Base-by-base conservation (phyloP, 1,284 basidiomycete genomes). In the Pascua sp. region DNA sequence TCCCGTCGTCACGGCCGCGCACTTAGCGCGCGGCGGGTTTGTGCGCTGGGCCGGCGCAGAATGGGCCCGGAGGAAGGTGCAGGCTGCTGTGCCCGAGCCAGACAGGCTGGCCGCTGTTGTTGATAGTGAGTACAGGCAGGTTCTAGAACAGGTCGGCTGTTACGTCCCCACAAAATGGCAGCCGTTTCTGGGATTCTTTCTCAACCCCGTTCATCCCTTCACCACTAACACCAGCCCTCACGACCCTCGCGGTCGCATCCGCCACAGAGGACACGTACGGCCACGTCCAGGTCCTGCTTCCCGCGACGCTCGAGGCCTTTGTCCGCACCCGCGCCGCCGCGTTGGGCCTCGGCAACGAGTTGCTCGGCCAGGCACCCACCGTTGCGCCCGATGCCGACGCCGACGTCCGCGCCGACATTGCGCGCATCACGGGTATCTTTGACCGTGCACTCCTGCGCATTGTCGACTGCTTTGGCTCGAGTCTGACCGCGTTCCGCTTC, bases 231-330 rank as follows among this genome's bases (percentile, higher is more conserved):
- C 17, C 57, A 75, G 71, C 71, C 38, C 56, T 75, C 24, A 61
- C 67, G 1, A 64, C 61, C 2, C 56, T 74, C 4, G 45, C 63
- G 8, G 60, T 71, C n/a, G 70, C 71, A 1, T 73, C 73, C 0
- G 59, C 67, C 8, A 65, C 70, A 43, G 72, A 76, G 48, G 74
- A 76, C 57, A 67, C 63, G 17, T 75, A 71, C 54, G 74, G 74
- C 42, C 62, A 68, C 49, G 67, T 75, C 11, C 74, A 76, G 59
- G 67, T 67, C 36, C 64, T 72, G 42, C 56, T 74, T 8, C 72
- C 74, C 3, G 59, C 68, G 1, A 68, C 68, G 32, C 60, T 76
- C n/a, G 74, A 76, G 57, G 69, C 70, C 1, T 65, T 76, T 5
- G 66, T 74, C 11, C 61, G 71, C 17, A 56, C 69, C 32, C 64